phyloP scores from a whole-genome alignment of 768 basidiomycete species.

The Hypholoma sublateritium region DNA sequence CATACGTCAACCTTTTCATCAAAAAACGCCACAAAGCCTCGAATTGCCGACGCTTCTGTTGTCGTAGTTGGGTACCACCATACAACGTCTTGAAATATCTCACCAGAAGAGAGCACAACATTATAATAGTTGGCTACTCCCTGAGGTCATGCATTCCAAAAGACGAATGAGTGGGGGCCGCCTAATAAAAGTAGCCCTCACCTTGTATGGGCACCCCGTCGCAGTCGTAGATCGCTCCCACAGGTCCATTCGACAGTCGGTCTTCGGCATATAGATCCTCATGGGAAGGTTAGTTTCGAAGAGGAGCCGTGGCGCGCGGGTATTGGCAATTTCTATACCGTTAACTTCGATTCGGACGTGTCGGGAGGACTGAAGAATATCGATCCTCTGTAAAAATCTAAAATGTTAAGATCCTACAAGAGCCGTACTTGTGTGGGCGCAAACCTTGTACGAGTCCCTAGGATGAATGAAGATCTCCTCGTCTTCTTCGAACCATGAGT shows the following conservation, averaged over 20 bases:
- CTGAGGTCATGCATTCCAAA: slow-evolving; percentile 27
- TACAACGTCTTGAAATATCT: slow-evolving; percentile 46
- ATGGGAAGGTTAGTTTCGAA: slow-evolving; percentile 58
- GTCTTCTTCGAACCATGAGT: slow-evolving; percentile 72
- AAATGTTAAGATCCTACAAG: neutral
- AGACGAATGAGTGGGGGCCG: neutral
- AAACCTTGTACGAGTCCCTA: slow-evolving; percentile 70
- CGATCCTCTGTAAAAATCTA: slow-evolving; percentile 46
- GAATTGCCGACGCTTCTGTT: slow-evolving; percentile 48
- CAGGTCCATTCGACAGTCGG: slow-evolving; percentile 51
- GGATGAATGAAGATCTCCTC: slow-evolving; percentile 60
- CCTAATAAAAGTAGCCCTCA: slow-evolving; percentile 17
- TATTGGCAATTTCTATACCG: slow-evolving; percentile 64
- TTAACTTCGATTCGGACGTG: slow-evolving; percentile 60
- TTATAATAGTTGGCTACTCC: slow-evolving; percentile 61
- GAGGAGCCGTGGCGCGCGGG: slow-evolving; percentile 50
- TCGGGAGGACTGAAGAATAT: slow-evolving; percentile 58
- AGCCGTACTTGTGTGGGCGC: neutral
- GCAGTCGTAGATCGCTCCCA: slow-evolving; percentile 45
- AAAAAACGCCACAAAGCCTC: slow-evolving; percentile 57
- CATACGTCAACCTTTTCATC: slow-evolving; percentile 70
- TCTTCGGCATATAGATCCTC: slow-evolving; percentile 62
- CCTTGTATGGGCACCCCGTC: slow-evolving; percentile 67
- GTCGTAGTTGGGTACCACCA: slow-evolving; percentile 66
- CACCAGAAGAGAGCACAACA: slow-evolving; percentile 44